Evolutionary conservation across 164 flowering plant species (phyloP), one percentile per base, ranked within the genome.

Genomic region (Annona squamosa): DNA sequence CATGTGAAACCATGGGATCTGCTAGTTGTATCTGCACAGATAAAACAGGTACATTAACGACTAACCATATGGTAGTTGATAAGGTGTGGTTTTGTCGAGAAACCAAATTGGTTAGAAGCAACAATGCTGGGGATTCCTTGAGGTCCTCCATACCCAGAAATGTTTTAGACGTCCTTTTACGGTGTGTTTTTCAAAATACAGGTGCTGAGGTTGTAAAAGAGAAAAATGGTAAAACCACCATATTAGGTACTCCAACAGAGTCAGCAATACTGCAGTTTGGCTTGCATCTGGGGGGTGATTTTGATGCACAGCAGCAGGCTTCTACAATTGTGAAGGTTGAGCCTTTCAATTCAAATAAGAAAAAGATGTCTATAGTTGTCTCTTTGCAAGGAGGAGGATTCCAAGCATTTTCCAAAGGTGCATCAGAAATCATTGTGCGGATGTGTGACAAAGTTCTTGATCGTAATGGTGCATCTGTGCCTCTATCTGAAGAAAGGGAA

Each of bases 321-420:
- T 81, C 69, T 72, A 79, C 82, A 63, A 74, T 89, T 16, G 65
- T 84, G 5, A 81, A 87, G 75, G 85, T 90, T 57, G 93, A 90
- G 72, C 97, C 97, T 77, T 91, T 91, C 77, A 91, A 88, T 78
- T 91, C 97, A 12, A 83, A 78, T 16, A 85, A 70, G 82, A 91
- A 91, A 83, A 90, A 83, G 75, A 90, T 91, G 97, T 88, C 92
- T 46, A 90, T 87, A n/a, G 84, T 91, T 72, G 85, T 89, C 5
- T 75, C 85, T 43, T 81, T 80, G 65, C 87, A 90, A 19, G 84
- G 75, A 47, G 86, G 89, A 46, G 80, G 86, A 13, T 37, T 42
- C 10, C 84, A 88, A 72, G 97, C 89, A 45, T 87, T 84, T 68
- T 87, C 90, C 83, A 91, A 90, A 87, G 97, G 97, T 48, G 97